A percentile compares a stretch with the other conserved stretches of the same genome.
Evolutionary conservation across 2,329 filamentous ascomycete species (phyloP).

Genomic region (Botryosphaeria dothidea): DNA sequence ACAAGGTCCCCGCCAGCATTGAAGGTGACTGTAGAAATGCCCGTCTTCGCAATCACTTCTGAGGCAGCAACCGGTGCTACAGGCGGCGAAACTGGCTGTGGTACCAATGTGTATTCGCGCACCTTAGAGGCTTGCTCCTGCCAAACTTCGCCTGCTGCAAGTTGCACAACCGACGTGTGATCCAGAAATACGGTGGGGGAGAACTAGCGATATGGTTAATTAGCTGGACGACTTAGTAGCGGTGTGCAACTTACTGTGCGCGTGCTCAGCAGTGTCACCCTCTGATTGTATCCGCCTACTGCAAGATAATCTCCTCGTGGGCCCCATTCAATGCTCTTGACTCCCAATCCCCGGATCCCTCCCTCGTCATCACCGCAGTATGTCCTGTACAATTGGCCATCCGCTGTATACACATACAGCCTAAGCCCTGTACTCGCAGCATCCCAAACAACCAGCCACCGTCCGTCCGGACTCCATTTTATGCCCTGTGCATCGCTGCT

Average conservation of each 20-base stretch:
- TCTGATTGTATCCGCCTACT: slow-evolving; percentile 65
- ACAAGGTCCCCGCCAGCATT: slow-evolving; percentile 38
- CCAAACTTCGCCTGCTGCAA: slow-evolving; percentile 36
- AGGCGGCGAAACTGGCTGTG: slow-evolving; percentile 38
- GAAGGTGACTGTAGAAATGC: slow-evolving; percentile 39
- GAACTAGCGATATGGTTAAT: slow-evolving; percentile 25
- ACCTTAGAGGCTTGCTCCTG: slow-evolving; percentile 36
- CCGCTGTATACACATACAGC: slow-evolving; percentile 71
- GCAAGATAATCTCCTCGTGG: slow-evolving; percentile 60
- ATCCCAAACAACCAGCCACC: slow-evolving; percentile 76
- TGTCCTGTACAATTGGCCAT: slow-evolving; percentile 72
- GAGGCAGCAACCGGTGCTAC: slow-evolving; percentile 33
- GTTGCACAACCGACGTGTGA: slow-evolving; percentile 38
- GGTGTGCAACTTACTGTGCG: slow-evolving; percentile 44
- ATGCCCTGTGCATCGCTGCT: slow-evolving; percentile 72
- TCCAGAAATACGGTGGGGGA: slow-evolving; percentile 40
- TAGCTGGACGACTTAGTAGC: too few relatives aligned
- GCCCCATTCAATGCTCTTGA: slow-evolving; percentile 65
- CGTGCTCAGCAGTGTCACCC: slow-evolving; percentile 58
- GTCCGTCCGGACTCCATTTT: slow-evolving; percentile 72
- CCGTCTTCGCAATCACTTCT: slow-evolving; percentile 34
- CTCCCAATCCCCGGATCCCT: slow-evolving; percentile 55
- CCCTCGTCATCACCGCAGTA: slow-evolving; percentile 50
- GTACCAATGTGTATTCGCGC: slow-evolving; percentile 31
- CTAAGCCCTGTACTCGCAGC: slow-evolving; percentile 67